phyloP scores from a whole-genome alignment of 179 eudicot species.

The Actinidia chinensis region DNA sequence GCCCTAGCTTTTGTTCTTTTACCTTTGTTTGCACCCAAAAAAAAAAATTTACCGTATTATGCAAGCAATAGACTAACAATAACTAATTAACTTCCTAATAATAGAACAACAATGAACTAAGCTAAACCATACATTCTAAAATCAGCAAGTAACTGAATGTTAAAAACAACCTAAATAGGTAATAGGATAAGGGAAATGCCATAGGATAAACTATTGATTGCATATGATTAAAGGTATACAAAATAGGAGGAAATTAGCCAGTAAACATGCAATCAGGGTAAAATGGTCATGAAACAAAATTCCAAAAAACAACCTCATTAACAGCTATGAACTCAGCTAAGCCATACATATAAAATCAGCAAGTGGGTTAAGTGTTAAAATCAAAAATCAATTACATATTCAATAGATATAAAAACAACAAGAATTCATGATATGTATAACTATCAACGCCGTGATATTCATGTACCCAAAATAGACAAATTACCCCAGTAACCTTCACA shows the following conservation, averaged over 20 bases:
- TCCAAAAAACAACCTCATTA: neutral
- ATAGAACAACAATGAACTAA: neutral
- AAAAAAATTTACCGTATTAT: neutral
- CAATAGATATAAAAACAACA: neutral
- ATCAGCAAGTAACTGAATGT: neutral
- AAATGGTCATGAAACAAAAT: neutral
- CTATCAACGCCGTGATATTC: neutral
- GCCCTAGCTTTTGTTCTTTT: neutral
- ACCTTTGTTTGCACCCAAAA: neutral
- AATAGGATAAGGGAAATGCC: too few species aligned
- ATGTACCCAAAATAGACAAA: neutral
- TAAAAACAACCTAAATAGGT: too few species aligned
- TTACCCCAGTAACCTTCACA: constrained; percentile 99
- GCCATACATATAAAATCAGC: neutral
- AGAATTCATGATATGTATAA: neutral
- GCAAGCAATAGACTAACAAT: neutral
- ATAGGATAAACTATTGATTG: neutral
- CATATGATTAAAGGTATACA: neutral
- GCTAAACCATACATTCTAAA: neutral
- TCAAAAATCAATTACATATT: neutral
- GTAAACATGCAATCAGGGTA: too few species aligned
- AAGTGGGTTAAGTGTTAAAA: neutral
- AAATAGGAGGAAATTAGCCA: neutral
- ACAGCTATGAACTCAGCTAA: neutral
- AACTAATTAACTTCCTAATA: neutral